phyloP scores from a whole-genome alignment of 495 filamentous ascomycete species.

The Cercophora sp. region DNA sequence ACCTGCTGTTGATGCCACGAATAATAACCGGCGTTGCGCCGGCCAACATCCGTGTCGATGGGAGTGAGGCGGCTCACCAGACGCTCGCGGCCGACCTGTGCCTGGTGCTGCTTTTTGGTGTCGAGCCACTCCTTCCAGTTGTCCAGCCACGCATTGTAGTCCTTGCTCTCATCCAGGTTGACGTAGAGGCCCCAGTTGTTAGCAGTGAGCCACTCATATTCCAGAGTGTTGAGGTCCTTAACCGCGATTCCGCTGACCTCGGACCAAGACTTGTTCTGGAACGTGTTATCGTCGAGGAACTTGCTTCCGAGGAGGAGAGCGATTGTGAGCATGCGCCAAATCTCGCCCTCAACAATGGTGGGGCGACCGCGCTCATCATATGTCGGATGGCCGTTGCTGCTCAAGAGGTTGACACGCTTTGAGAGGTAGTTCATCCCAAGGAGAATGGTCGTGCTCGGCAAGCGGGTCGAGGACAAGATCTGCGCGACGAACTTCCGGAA shows the following conservation, averaged over 20 bases:
- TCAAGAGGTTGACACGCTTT: constrained; percentile 72
- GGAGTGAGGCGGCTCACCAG: constrained; percentile 58
- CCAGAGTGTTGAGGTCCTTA: constrained; percentile 79
- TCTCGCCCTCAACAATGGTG: constrained; percentile 66
- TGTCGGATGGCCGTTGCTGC: constrained; percentile 49
- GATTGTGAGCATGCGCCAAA: constrained; percentile 89
- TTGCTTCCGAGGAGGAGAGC: constrained; percentile 90
- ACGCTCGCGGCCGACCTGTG: constrained; percentile 43
- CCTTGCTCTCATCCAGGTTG: constrained; percentile 74
- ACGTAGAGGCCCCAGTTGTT: constrained; percentile 88
- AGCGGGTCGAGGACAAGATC: constrained; percentile 88
- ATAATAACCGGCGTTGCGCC: constrained; percentile 32
- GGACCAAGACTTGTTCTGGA: constrained; percentile 98
- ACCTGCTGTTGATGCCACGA: constrained; percentile 51
- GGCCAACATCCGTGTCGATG: constrained; percentile 60
- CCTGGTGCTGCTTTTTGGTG: constrained; percentile 54
- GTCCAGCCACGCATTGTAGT: constrained; percentile 74
- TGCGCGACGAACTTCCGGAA: constrained; percentile 95
- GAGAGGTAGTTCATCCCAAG: constrained; percentile 89
- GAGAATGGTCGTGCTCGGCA: constrained; percentile 93
- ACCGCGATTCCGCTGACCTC: constrained; percentile 95
- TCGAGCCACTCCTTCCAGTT: constrained; percentile 80
- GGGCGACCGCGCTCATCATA: constrained; percentile 53
- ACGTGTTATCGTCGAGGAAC: constrained; percentile 98
- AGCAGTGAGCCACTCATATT: constrained; percentile 84